Conservation (phyloP, 768 basidiomycete species). For the Lyophyllum semitale region DNA sequence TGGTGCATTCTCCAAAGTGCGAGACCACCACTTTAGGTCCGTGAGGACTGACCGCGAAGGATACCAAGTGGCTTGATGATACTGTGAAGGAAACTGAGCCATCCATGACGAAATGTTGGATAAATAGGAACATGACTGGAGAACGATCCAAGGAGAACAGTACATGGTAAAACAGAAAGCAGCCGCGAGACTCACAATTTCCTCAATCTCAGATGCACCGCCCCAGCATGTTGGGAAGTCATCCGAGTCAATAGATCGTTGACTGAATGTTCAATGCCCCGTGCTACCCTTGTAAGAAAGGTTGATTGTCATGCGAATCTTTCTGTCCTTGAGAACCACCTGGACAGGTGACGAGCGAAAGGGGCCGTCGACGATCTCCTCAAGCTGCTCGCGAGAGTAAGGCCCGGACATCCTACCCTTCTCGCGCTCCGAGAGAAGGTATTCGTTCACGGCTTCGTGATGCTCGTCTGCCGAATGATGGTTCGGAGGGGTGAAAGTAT, state of each 20-base stretch:
- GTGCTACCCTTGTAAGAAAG: neutral
- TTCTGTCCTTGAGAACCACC: neutral
- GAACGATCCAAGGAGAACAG: neutral
- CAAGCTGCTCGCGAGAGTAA: neutral
- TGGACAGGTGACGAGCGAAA: slow-evolving; percentile 1
- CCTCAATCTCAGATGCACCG: neutral
- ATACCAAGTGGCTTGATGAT: neutral
- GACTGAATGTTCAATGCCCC: neutral
- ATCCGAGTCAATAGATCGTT: slow-evolving; percentile 2
- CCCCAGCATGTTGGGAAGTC: slow-evolving; percentile 4
- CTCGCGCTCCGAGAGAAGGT: neutral
- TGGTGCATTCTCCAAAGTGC: neutral
- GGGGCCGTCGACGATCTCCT: neutral
- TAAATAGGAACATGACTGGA: neutral
- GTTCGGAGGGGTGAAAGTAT: neutral
- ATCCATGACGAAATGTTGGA: neutral
- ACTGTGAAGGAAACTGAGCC: neutral
- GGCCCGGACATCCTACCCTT: slow-evolving; percentile 4
- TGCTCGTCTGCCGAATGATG: neutral
- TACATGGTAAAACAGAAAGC: neutral
- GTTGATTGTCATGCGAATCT: neutral
- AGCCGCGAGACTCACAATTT: neutral
- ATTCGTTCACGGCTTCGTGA: neutral
- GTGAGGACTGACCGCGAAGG: neutral
- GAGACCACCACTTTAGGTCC: neutral